phyloP scores from a whole-genome alignment of 805 yeast species.

The Candida incommunis region DNA sequence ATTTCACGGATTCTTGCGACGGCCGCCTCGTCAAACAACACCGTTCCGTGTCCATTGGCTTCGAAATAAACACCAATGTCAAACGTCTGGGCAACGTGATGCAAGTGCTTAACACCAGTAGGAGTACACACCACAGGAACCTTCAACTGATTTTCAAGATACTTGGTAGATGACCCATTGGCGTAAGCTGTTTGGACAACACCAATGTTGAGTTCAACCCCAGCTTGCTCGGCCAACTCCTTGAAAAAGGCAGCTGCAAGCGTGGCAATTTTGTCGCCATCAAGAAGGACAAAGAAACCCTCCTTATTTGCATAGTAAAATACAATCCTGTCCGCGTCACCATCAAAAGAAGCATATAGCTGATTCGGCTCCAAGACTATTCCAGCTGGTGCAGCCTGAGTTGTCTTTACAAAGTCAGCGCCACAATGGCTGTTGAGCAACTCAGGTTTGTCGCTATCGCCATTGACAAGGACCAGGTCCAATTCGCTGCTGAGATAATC shows the following conservation, averaged over 20 bases:
- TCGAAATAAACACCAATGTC: constrained; percentile 94
- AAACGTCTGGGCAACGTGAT: constrained; percentile 74
- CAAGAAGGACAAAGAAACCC: constrained; percentile 33
- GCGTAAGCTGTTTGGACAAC: constrained; percentile 98
- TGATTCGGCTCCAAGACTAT: constrained; percentile 31
- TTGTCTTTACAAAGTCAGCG: constrained; percentile 89
- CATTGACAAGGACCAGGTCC: constrained; percentile 34
- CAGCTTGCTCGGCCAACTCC: constrained; percentile 32
- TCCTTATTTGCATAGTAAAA: constrained; percentile 35
- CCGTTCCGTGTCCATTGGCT: constrained; percentile 99
- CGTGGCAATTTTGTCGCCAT: constrained; percentile 90
- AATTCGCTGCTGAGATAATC: constrained; percentile 28
- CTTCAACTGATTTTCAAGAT: constrained; percentile 41
- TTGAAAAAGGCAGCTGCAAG: constrained; percentile 58
- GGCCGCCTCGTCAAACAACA: constrained; percentile 51
- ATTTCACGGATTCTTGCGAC: constrained; percentile 25
- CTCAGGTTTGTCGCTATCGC: constrained; percentile 36
- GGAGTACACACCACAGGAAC: constrained; percentile 80
- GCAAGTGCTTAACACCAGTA: constrained; percentile 94
- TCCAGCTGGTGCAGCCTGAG: constrained; percentile 61
- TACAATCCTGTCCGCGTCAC: constrained; percentile 92
- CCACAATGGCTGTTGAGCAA: constrained; percentile 72
- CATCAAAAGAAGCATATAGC: constrained; percentile 79
- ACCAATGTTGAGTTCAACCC: constrained; percentile 23
- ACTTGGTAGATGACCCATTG: constrained; percentile 79